Evolutionary conservation across 768 basidiomycete species (phyloP), one percentile per base, ranked within the genome.

Genomic region (Pisolithus marmoratus): DNA sequence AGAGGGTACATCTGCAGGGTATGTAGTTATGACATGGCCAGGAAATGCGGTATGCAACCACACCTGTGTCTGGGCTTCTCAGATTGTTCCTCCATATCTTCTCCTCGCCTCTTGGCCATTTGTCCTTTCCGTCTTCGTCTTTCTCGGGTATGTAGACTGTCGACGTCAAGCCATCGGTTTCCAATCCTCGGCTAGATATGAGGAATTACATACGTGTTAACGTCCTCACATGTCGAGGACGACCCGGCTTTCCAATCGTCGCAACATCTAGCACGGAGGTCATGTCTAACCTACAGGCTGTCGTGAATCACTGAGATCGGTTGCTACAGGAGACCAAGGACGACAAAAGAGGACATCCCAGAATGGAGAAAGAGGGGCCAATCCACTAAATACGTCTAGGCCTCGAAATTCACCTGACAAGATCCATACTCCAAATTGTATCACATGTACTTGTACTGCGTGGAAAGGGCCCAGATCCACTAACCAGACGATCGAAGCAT

Each of bases 71-170:
- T 47, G 85, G 68, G 8, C 65, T 69, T 49, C 85, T 75, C 67
- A 81, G 74, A 3, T 76, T 80, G 19, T 69, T 73, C 65, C 82
- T 88, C 89, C 89, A 91, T 1, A 74, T 74, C 49, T 76, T 74
- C 64, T 90, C 88, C 11, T 92, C 85, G 38, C 90, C 90, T 54
- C 74, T 75, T 29, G 90, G 90, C 90, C 90, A 93, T 68, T 85
- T 84, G 65, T 91, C 90, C 64, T 88, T 84, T 31, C 90, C 90
- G 42, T 74, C 65, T 3, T 77, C 82, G 61, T 91, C 88, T 42
- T 79, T 79, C 65, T 92, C 90, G 4, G 90, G 87, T 3, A 85
- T 69, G 62, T 90, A 91, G 15, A 86, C 90, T 92, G 54, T 37
- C 56, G 29, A 43, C n/a, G 46, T 20, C 36, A n/a, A n/a, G 50